Evolutionary conservation across 2,329 filamentous ascomycete species (phyloP).

Genomic region (Knoxdaviesia proteae): DNA sequence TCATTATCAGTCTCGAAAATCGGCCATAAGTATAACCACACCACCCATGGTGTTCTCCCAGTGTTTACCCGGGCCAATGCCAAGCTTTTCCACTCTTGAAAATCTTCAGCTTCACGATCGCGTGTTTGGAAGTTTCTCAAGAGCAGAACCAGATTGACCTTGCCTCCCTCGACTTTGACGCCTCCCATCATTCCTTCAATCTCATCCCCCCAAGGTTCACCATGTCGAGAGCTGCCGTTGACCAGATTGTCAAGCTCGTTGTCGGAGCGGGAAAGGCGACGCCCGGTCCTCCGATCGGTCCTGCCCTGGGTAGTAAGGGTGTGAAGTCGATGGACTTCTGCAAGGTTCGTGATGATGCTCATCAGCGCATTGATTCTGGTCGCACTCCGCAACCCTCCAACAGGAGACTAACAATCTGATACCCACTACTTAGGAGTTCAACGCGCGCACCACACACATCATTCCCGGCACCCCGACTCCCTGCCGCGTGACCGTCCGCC

Average conservation of each 20-base stretch:
- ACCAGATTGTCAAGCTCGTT: constrained; percentile 89
- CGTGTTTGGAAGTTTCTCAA: too few species aligned
- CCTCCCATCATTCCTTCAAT: too few species aligned
- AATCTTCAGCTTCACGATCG: too few species aligned
- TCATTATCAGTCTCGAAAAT: too few species aligned
- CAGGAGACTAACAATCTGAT: not conserved
- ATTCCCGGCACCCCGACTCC: constrained; percentile 68
- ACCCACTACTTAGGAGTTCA: constrained; percentile 57
- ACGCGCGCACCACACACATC: constrained; percentile 78
- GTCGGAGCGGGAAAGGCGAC: constrained; percentile 90
- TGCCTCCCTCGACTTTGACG: too few species aligned
- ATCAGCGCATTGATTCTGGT: not conserved
- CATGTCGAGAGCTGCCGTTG: constrained; percentile 33
- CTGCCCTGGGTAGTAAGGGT: constrained; percentile 88
- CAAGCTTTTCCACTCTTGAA: too few species aligned
- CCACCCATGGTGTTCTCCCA: too few species aligned
- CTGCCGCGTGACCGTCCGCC: constrained; percentile 74
- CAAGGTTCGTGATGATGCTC: constrained; percentile 40
- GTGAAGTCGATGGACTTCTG: constrained; percentile 99
- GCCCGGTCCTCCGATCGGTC: constrained; percentile 88
- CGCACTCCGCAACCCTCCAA: not conserved
- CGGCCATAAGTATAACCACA: too few species aligned
- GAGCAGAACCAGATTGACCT: too few species aligned
- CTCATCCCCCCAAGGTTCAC: constrained; percentile 3
- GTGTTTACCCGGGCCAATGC: too few species aligned